Percentiles rank a stretch among this genome's conserved stretches.
phyloP scores from a whole-genome alignment of 257 asterid species.

The Plantago ovata region DNA sequence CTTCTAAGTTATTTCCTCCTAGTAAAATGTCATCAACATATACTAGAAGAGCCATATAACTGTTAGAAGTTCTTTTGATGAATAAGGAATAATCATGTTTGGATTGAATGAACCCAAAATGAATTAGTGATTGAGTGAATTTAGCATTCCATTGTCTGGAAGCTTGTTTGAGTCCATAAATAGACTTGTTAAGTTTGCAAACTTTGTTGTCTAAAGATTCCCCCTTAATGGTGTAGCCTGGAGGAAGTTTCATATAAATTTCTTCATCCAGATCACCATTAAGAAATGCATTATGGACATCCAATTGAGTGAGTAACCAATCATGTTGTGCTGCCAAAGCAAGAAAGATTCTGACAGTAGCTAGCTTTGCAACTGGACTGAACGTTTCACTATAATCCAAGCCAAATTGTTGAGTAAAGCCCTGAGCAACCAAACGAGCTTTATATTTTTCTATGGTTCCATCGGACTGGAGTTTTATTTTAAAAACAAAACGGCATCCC shows the following conservation, averaged over 20 bases:
- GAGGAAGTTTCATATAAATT: not conserved
- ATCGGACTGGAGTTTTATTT: not conserved
- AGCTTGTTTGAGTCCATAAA: slow-evolving; percentile 1
- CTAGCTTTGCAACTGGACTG: not conserved
- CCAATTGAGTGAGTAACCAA: not conserved
- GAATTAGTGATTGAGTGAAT: not conserved
- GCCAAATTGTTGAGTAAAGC: not conserved
- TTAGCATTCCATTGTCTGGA: not conserved
- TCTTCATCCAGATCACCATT: not conserved
- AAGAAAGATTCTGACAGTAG: not conserved
- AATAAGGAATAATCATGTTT: not conserved
- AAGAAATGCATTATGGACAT: not conserved
- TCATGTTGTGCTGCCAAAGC: not conserved
- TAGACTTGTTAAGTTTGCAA: not conserved
- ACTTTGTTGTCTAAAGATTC: not conserved
- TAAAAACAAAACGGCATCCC: not conserved
- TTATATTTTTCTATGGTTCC: not conserved
- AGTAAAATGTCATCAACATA: not conserved
- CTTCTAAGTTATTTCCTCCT: not conserved
- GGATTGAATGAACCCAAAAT: not conserved
- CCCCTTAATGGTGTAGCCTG: not conserved
- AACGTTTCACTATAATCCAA: not conserved
- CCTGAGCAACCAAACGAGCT: not conserved
- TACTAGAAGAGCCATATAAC: not conserved
- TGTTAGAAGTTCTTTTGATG: too few species aligned